phyloP scores from a whole-genome alignment of 768 basidiomycete species.

The Boletus insuetus region DNA sequence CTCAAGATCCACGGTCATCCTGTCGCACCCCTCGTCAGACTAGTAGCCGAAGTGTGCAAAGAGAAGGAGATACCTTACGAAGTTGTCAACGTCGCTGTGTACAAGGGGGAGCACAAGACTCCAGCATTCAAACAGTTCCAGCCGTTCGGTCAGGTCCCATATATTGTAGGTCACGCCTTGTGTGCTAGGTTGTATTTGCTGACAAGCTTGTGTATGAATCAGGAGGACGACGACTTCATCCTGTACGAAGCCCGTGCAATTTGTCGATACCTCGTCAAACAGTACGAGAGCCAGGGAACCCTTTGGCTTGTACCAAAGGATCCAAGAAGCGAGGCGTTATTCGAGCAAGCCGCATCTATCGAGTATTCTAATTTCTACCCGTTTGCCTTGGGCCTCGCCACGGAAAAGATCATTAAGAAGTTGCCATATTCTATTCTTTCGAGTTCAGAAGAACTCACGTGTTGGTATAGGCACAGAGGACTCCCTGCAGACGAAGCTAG shows the following conservation, averaged over 20 bases:
- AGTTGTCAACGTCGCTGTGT: slow-evolving; percentile 39
- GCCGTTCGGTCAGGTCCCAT: slow-evolving; percentile 53
- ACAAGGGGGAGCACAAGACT: slow-evolving; percentile 44
- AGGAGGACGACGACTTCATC: slow-evolving; percentile 40
- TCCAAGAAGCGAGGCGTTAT: slow-evolving; percentile 37
- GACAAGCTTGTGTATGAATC: not conserved
- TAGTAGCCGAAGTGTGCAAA: slow-evolving; percentile 17
- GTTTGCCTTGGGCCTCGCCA: slow-evolving; percentile 38
- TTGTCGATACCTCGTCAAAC: slow-evolving; percentile 38
- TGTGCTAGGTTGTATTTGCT: not conserved
- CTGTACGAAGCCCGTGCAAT: slow-evolving; percentile 45
- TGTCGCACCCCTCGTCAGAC: too few relatives aligned
- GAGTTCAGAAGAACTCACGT: slow-evolving; percentile 1
- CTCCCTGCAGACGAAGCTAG: slow-evolving; percentile 19
- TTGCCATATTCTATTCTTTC: slow-evolving; percentile 28
- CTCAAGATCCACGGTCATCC: too few relatives aligned
- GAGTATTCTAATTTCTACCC: slow-evolving; percentile 54
- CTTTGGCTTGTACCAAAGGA: slow-evolving; percentile 35
- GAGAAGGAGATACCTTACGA: slow-evolving; percentile 59
- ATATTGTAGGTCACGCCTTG: slow-evolving; percentile 11
- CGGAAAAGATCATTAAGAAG: slow-evolving; percentile 53
- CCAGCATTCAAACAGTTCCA: slow-evolving; percentile 44
- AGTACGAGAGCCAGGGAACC: slow-evolving; percentile 37
- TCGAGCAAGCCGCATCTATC: slow-evolving; percentile 50
- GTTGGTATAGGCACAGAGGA: slow-evolving; percentile 3